phyloP scores from a whole-genome alignment of 805 yeast genomes.

The Naumovozyma castellii region DNA sequence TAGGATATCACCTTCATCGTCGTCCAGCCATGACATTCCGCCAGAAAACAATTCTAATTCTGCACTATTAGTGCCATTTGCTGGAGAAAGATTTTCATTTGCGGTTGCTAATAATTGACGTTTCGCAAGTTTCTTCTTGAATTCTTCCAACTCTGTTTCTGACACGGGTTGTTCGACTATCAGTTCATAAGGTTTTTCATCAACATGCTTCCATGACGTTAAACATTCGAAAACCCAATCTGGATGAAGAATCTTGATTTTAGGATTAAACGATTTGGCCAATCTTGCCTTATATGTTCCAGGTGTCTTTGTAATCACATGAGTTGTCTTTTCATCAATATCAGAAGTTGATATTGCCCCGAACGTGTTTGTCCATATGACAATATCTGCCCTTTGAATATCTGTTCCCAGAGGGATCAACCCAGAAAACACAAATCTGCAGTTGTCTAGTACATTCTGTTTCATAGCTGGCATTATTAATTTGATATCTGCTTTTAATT shows the following conservation, averaged over 20 bases:
- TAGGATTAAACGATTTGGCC: conserved; percentile 55
- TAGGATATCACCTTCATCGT: conserved; percentile 20
- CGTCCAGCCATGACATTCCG: conserved; percentile 29
- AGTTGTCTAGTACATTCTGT: conserved; percentile 51
- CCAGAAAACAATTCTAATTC: conserved; percentile 20
- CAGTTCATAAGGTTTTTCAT: conserved; percentile 50
- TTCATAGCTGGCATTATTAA: conserved; percentile 71
- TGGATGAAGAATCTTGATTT: conserved; percentile 72
- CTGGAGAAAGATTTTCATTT: conserved; percentile 19
- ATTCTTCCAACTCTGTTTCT: conserved; percentile 32
- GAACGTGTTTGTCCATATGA: conserved; percentile 83
- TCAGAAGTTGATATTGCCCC: conserved; percentile 79
- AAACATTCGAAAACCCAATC: conserved; percentile 89
- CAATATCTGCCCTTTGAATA: conserved; percentile 72
- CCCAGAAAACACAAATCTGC: conserved; percentile 74
- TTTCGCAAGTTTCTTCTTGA: conserved; percentile 25
- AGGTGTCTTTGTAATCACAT: conserved; percentile 72
- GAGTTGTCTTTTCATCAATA: conserved; percentile 68
- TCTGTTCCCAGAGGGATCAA: conserved; percentile 77
- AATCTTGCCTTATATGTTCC: conserved; percentile 77
- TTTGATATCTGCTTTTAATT: conserved; percentile 54
- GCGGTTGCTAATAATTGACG: conserved; percentile 33
- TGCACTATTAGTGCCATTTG: conserved; percentile 7
- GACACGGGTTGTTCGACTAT: conserved; percentile 40
- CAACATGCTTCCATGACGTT: conserved; percentile 63